Base-by-base conservation (phyloP, 2,329 filamentous ascomycete genomes). In the Dothiorella sarmentorum region DNA sequence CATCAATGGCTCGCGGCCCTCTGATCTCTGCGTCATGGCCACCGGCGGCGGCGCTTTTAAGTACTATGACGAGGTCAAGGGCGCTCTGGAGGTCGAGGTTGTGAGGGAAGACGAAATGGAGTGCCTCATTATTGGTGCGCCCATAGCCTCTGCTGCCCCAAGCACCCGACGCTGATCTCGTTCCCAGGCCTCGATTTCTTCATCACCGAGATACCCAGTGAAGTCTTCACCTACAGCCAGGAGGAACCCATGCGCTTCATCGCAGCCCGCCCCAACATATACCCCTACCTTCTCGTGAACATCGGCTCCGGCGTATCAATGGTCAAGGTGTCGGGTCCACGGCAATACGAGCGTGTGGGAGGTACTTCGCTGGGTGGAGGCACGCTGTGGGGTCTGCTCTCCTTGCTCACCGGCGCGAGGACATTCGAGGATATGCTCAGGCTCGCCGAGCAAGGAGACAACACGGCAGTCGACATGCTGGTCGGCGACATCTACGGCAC, bases 371-470 rank as follows among this genome's bases (percentile, higher is more conserved):
- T 99, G 0, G 94, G 94, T 31, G 94, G 94, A 43, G 94, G 94
- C n/a, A 99, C 94, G 1, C 87, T 99, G 55, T 99, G 94, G 94
- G 94, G 94, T 0, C 80, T 99, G 22, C 81, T 99, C 35, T 94
- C 90, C 11, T 82, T 99, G 53, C 80, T 99, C 37, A 99, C 94
- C 0, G 91, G 92, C n/a, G 91, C 93, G 20, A 84, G 89, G 58
- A 92, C 87, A n/a, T 99, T 99, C 70, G 94, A 97, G 73, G 92
- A 96, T 66, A 99, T 99, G 94, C 81, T 99, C 33, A 87, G 88
- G 57, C 88, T 95, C 78, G 92, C 94, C 1, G 94, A 94, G 63
- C 82, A 85, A 31, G 94, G 94, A 24, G 94, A 99, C 76, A 99
- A 99, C 68, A 82, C 88, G 35, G 88, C 89, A 26, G 94, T 99